Evolutionary conservation across 2,329 filamentous ascomycete species (phyloP).

Genomic region (Emergomyces orientalis): DNA sequence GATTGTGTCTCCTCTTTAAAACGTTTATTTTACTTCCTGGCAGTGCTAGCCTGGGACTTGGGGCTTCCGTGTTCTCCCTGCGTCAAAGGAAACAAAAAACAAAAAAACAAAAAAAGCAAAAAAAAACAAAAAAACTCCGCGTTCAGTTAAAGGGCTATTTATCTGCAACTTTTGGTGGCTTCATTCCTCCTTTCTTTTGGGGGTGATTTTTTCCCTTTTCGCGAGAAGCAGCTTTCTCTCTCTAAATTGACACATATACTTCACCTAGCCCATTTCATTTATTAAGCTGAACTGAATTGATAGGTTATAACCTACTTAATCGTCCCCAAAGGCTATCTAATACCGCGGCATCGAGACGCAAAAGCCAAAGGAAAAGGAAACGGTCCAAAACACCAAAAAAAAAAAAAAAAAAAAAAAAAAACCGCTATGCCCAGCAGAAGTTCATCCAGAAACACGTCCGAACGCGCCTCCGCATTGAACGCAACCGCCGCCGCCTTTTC

Average conservation of each 20-base stretch:
- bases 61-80: not conserved
- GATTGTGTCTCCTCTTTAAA: not conserved
- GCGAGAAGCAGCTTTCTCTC: not conserved
- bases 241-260: not conserved
- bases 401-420: not conserved
- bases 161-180: too few relatives aligned
- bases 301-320: not conserved
- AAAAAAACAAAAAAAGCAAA: not conserved
- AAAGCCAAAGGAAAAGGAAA: not conserved
- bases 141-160: not conserved
- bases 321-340: slow-evolving; percentile 1
- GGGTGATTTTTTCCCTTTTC: too few relatives aligned
- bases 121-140: not conserved
- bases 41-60: not conserved
- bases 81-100: not conserved
- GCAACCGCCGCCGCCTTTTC: not conserved
- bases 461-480: not conserved
- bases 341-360: not conserved
- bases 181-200: too few relatives aligned
- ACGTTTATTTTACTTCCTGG: not conserved
- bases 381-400: too few relatives aligned
- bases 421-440: not conserved
- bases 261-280: not conserved
- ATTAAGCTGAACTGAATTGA: not conserved
- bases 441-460: not conserved